Evolutionary conservation across 1,284 basidiomycete species (phyloP), one percentile per base, ranked within the genome.

Genomic region (Cryptococcus sp.): DNA sequence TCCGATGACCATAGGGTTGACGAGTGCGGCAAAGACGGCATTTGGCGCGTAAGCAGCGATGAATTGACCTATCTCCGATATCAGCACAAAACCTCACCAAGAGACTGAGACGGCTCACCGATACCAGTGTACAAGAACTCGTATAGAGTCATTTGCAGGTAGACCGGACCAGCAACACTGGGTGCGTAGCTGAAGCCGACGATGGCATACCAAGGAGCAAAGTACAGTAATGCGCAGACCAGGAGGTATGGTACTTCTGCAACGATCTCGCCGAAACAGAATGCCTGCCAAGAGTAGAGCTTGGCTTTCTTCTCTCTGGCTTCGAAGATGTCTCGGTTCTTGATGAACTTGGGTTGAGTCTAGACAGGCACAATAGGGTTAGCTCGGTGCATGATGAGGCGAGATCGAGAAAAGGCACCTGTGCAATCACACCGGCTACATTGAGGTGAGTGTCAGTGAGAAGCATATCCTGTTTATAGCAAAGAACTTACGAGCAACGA

Each of bases 261-360:
- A 19, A 75, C 66, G 57, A 78, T 76, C 51, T 77, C 69, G 25
- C 71, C 73, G 52, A 67, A 68, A 50, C 60, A 64, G 64, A 76
- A 66, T 17, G 71, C 67, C 57, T 65, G 60, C 75, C 75, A 77
- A 19, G 60, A 69, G 70, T 79, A 80, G 42, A 78, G 66, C 65
- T 75, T 76, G 17, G 69, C 66, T 54, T 73, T 74, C 56, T 74
- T 73, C 65, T 80, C 78, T 38, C 77, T 61, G 1, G 71, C 70
- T 60, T 79, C 78, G 49, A 75, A 80, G 48, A 80, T 68, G 57
- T 74, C 73, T 48, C 78, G 65, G 50, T 74, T 70, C 54, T 71
- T 74, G 58, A 80, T 75, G 61, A 79, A 80, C 49, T 74, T 71
- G 38, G 78, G 78, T 60, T 79, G 77, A 7, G 74, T 68, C 57